Base-by-base conservation (phyloP, 2,329 filamentous ascomycete genomes). In the Venturia asperata region DNA sequence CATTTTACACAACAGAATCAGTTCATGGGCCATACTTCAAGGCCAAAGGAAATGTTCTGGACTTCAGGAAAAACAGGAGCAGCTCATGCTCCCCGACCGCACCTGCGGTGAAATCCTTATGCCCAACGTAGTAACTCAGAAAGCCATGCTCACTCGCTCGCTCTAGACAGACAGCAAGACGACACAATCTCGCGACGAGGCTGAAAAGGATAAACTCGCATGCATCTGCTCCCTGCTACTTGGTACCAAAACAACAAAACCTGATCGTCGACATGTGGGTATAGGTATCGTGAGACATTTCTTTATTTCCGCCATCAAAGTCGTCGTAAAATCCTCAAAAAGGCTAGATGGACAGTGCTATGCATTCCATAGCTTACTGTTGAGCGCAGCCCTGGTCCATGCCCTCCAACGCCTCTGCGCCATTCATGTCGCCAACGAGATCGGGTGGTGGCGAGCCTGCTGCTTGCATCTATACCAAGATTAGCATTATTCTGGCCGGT, bases 361-460 rank as follows among this genome's bases (percentile, higher is more conserved):
- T n/a, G 17, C 45, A 52, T 5, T 19, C n/a, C 4, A 27, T 7
- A 4, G 19, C 10, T 41, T 73, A 87, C 77, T 88, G 85, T 70
- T 84, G 84, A 13, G 83, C 82, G 75, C 86, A 89, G 47, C 85
- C 84, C 41, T 80, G 76, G 61, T 86, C 82, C 63, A 85, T 75
- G 67, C 82, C 82, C 45, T 78, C 77, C 9, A 83, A 74, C 41
- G 81, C 80, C 68, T 93, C 90, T 21, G 90, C 89, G 62, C 89
- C 89, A 65, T 87, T 87, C 85, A 96, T 89, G 73, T 96, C 91
- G 65, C 92, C 93, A 19, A 99, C 89, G 21, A 99, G 80, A 75
- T 97, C 94, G 45, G 90, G 83, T 0, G 94, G 94, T 56, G 94
- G 94, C 24, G 90, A 92, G 11, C 94, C 94, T 67, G 89, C 89